These are phyloP conservation scores for Hypoxylon sp. DNA, from an alignment of 2,329 filamentous ascomycete genomes.

Conservation along the genomic window DNA sequence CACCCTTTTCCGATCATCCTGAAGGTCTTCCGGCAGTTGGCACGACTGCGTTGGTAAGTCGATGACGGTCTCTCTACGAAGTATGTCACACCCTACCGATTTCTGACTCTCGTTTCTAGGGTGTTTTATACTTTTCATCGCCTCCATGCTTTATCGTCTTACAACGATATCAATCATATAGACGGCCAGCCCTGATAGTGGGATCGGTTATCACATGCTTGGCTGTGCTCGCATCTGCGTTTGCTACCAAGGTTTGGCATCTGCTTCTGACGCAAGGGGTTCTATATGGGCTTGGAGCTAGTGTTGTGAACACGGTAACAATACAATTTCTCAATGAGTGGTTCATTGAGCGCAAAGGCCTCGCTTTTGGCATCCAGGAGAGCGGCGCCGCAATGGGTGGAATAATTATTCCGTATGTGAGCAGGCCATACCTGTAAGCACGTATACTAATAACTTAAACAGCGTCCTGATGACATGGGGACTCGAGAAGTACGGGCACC, in stretches of 20 bases:
- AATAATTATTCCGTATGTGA: conserved; percentile 37
- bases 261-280: conserved; percentile 35
- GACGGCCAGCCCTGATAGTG: conserved; percentile 22
- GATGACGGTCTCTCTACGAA: not conserved
- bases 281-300: conserved; percentile 32
- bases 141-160: conserved; percentile 29
- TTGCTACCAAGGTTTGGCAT: conserved; percentile 35
- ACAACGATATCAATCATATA: conserved; percentile 32
- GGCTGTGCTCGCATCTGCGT: conserved; percentile 34
- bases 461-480: conserved; percentile 41
- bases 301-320: conserved; percentile 37
- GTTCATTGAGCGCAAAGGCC: conserved; percentile 40
- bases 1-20: conserved; percentile 33
- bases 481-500: conserved; percentile 34
- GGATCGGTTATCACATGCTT: conserved; percentile 27
- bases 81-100: not conserved
- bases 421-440: not conserved
- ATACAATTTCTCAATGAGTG: conserved; percentile 38
- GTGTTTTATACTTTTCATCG: conserved; percentile 32
- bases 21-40: conserved; percentile 33
- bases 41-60: conserved; percentile 34
- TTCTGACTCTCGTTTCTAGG: conserved; percentile 17
- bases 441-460: not conserved
- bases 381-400: conserved; percentile 36
- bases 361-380: conserved; percentile 41